Conservation (phyloP, 441 rosid genomes). For the Bruguiera hainesii region DNA sequence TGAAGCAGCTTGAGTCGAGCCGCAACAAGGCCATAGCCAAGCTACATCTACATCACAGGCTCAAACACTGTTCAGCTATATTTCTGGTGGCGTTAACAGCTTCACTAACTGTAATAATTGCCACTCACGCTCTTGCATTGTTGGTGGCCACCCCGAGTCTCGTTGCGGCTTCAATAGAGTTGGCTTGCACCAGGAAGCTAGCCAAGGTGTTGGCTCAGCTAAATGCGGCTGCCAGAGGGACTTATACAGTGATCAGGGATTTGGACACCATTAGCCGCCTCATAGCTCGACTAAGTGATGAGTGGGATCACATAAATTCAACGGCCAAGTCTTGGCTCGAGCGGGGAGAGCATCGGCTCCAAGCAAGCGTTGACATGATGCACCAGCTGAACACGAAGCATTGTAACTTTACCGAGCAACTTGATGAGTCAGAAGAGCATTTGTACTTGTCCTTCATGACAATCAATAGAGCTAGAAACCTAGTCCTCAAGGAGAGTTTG, state of each 20-base stretch:
- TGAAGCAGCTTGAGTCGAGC: constrained; percentile 49
- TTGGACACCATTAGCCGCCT: constrained; percentile 66
- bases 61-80: constrained; percentile 56
- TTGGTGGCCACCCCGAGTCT: constrained; percentile 55
- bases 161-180: constrained; percentile 32
- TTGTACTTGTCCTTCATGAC: constrained; percentile 76
- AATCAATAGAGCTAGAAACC: constrained; percentile 61
- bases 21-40: constrained; percentile 49
- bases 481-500: constrained; percentile 46
- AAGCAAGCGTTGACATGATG: constrained; percentile 43
- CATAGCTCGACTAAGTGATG: constrained; percentile 55
- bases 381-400: constrained; percentile 43
- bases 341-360: constrained; percentile 42
- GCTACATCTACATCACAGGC: constrained; percentile 27
- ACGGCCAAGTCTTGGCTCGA: constrained; percentile 52
- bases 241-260: constrained; percentile 61
- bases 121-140: constrained; percentile 67
- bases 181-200: constrained; percentile 36
- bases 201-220: constrained; percentile 38
- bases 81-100: constrained; percentile 54
- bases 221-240: constrained; percentile 67
- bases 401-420: constrained; percentile 46
- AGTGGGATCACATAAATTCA: constrained; percentile 45
- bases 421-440: constrained; percentile 79
- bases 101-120: constrained; percentile 49